A percentile compares a stretch with the other conserved stretches of the same genome.
These are phyloP conservation scores for Ceratocystis smalleyi DNA, from an alignment of 2,329 filamentous ascomycete species.

Conservation along the genomic window DNA sequence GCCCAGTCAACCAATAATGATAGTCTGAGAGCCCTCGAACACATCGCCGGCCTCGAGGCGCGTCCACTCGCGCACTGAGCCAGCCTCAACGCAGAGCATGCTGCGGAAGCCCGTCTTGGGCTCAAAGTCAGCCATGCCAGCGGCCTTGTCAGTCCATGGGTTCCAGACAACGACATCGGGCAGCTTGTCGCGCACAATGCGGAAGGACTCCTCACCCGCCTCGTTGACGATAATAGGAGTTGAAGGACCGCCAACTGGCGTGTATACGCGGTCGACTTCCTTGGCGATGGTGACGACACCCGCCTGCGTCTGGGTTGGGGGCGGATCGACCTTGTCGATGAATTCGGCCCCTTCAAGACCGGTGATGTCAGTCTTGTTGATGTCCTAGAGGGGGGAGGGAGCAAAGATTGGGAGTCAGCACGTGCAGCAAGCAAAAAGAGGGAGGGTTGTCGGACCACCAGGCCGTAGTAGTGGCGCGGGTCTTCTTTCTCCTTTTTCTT, in stretches of 20 bases:
- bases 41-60: slow-evolving; percentile 65
- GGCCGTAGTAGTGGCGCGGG: too few relatives aligned
- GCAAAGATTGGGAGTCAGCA: background rate
- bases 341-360: slow-evolving; percentile 66
- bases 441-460: background rate
- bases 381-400: slow-evolving; percentile 43
- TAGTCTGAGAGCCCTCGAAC: slow-evolving; percentile 46
- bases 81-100: slow-evolving; percentile 91
- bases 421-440: background rate
- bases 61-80: slow-evolving; percentile 66
- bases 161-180: slow-evolving; percentile 93
- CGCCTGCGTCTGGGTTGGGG: slow-evolving; percentile 48
- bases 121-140: slow-evolving; percentile 68
- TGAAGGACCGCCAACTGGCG: slow-evolving; percentile 45
- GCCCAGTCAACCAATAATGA: slow-evolving; percentile 21
- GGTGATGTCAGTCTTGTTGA: slow-evolving; percentile 53
- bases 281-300: slow-evolving; percentile 51
- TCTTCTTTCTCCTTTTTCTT: too few relatives aligned
- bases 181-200: slow-evolving; percentile 69
- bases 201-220: slow-evolving; percentile 48
- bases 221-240: slow-evolving; percentile 45
- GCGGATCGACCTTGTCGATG: slow-evolving; percentile 64
- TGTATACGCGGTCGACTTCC: slow-evolving; percentile 84
- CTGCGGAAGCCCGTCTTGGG: slow-evolving; percentile 82
- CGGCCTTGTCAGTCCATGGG: slow-evolving; percentile 77